Evolutionary conservation across 176 grass and related monocot genomes (phyloP).

Genomic region (Thinopyrum elongatum): DNA sequence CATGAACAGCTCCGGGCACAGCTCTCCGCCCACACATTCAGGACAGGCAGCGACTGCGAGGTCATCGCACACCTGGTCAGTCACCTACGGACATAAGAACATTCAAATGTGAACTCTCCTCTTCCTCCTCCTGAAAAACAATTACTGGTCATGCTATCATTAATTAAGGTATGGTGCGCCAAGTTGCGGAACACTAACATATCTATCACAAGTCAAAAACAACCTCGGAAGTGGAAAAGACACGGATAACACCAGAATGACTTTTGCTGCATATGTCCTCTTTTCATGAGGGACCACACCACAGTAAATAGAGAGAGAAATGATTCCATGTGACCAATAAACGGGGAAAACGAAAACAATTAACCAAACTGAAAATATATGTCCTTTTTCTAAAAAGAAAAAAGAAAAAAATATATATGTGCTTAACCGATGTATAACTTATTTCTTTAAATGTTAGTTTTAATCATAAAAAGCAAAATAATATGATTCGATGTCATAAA

Average conservation of each 20-base stretch:
- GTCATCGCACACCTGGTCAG: constrained; percentile 81
- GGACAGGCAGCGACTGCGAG: constrained; percentile 90
- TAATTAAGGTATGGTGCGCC: background rate
- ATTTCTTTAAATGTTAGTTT: too few relatives aligned
- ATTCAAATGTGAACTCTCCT: background rate
- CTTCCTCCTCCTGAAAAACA: background rate
- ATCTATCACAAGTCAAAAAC: background rate
- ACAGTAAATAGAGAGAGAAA: background rate
- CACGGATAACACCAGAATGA: background rate
- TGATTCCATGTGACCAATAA: background rate
- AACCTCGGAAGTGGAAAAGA: background rate
- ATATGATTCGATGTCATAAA: too few relatives aligned
- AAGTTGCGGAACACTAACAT: background rate
- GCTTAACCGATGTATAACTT: too few relatives aligned
- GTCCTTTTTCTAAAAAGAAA: too few relatives aligned
- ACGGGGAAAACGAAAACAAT: background rate
- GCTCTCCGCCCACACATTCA: constrained; percentile 55
- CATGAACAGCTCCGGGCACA: constrained; percentile 47
- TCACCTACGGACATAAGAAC: background rate
- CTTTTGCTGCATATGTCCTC: background rate
- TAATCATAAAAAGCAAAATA: too few relatives aligned
- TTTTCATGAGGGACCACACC: background rate
- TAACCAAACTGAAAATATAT: background rate
- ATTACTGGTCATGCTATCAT: too few relatives aligned
- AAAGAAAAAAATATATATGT: too few relatives aligned